Base-by-base conservation (phyloP, 2,329 filamentous ascomycete genomes). In the Monosporascus sp. region DNA sequence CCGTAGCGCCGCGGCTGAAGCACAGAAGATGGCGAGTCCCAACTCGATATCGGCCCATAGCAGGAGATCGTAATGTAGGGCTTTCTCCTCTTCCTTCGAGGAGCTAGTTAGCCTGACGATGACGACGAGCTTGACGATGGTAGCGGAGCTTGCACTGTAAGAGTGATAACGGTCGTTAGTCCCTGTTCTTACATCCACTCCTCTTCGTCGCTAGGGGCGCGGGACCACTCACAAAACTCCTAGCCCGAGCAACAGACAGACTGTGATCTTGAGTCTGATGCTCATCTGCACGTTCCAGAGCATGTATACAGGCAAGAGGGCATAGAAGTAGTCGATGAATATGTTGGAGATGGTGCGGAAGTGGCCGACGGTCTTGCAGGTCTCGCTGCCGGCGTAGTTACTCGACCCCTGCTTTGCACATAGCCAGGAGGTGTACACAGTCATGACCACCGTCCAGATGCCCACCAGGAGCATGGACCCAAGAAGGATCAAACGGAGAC, bases 251-350 rank as follows among this genome's bases (percentile, higher is more conserved):
- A 69, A 49, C 18, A 68, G 48, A 20, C 67, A 56, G 8, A 65
- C 65, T 1, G 62, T 58, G 4, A 65, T 14, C 55, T 68, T 68
- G 14, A 67, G 52, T 27, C 55, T 58, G 3, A 37, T 50, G 24
- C 58, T 61, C 62, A 69, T 64, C 38, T 62, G 60, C 0, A 63
- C 60, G 3, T 63, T 60, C 53, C 63, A 58, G 14, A 69, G 62
- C 46, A 69, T 67, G 17, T 52, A 59, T 1, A 67, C 47, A 2
- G 67, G 67, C 15, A 67, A 47, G 1, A 68, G 50, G 35, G 67
- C 65, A 41, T 67, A 68, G 49, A 68, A 69, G 50, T 67, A 69
- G 54, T 69, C 66, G 58, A 69, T 67, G 53, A 68, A 61, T 37
- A 69, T 66, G 31, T 69, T 69, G 37, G 63, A 65, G 18, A 64